phyloP scores from a whole-genome alignment of 2,329 filamentous ascomycete genomes.

The Ascocoryne sarcoides region DNA sequence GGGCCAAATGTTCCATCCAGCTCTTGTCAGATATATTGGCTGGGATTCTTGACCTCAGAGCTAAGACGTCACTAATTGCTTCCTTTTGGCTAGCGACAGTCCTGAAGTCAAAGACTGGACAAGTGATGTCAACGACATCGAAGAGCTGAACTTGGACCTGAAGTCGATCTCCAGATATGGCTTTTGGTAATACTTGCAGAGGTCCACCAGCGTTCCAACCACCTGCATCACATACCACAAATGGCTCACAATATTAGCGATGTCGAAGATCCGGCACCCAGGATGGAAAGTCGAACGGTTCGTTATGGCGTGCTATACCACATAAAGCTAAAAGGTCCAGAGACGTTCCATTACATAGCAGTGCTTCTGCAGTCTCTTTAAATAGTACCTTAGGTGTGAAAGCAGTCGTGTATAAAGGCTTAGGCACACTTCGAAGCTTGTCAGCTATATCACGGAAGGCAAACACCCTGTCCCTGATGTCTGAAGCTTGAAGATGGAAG shows the following conservation, averaged over 20 bases:
- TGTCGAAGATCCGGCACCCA: too few species aligned
- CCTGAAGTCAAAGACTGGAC: neutral
- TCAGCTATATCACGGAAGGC: too few species aligned
- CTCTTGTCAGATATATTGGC: neutral
- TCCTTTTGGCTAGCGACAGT: neutral
- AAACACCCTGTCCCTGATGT: too few species aligned
- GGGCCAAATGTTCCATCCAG: neutral
- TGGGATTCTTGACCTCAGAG: neutral
- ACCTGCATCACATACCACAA: neutral
- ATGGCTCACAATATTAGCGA: neutral
- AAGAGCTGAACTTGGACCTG: neutral
- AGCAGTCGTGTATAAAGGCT: too few species aligned
- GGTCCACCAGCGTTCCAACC: neutral
- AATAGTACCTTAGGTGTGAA: too few species aligned
- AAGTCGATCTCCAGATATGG: neutral
- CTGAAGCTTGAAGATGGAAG: too few species aligned
- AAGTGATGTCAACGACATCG: neutral
- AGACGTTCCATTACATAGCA: too few species aligned
- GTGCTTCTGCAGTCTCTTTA: too few species aligned
- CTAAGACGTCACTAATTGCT: neutral
- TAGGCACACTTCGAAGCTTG: too few species aligned
- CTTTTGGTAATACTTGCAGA: neutral
- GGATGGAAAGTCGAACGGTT: too few species aligned
- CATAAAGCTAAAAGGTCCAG: too few species aligned
- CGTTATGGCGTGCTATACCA: too few species aligned